phyloP scores from a whole-genome alignment of 2,329 filamentous ascomycete species.

The Dothideomycetes sp. region DNA sequence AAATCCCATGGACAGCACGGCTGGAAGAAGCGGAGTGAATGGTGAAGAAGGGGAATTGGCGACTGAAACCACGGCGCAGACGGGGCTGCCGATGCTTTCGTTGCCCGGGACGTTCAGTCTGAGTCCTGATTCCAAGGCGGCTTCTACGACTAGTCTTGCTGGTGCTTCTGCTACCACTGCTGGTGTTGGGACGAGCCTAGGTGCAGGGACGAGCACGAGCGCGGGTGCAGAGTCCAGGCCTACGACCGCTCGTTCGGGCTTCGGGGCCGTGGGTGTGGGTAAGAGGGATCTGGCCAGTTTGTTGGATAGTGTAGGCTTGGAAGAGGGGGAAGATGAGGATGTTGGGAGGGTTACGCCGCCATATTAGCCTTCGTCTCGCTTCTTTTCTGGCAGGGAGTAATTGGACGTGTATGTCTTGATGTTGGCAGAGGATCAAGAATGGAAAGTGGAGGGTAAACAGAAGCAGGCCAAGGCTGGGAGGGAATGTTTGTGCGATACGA shows the following conservation, averaged over 20 bases:
- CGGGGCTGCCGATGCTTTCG: background rate
- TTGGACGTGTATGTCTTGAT: too few relatives aligned
- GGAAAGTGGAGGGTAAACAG: too few relatives aligned
- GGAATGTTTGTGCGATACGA: too few relatives aligned
- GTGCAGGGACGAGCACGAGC: background rate
- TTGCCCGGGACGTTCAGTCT: too few relatives aligned
- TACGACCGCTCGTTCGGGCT: too few relatives aligned
- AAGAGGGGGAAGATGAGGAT: background rate
- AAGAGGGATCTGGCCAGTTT: background rate
- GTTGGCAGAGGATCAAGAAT: too few relatives aligned
- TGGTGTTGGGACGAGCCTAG: background rate
- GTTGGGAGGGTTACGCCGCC: background rate
- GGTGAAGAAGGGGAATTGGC: background rate
- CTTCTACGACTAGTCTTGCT: background rate
- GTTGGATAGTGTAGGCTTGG: slow-evolving; percentile 2
- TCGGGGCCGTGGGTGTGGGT: background rate
- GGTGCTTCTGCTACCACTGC: background rate
- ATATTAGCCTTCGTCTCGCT: too few relatives aligned
- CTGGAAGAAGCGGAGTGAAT: background rate
- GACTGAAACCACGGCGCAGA: background rate
- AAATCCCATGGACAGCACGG: background rate
- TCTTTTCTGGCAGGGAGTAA: too few relatives aligned
- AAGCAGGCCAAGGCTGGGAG: too few relatives aligned
- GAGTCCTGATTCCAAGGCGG: background rate
- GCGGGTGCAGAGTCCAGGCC: background rate